Base-by-base conservation (phyloP, 2,329 filamentous ascomycete genomes). In the Colletotrichum sublineola region DNA sequence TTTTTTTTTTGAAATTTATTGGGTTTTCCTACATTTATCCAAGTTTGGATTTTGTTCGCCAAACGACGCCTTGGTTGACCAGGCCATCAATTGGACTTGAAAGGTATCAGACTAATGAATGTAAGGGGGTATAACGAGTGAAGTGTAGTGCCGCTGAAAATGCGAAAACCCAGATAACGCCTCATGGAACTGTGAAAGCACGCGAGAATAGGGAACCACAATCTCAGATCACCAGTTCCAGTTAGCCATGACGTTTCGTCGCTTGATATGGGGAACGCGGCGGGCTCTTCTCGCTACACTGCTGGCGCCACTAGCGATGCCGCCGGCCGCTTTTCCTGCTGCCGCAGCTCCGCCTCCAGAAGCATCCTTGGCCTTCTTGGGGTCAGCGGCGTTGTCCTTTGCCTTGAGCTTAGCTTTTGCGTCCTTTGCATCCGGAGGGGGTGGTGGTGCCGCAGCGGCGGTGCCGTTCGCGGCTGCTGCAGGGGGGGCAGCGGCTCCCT, bases 361-460 rank as follows among this genome's bases (percentile, higher is more conserved):
- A 12, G 61, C 62, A 9, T 69, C 67, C 42, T 71, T 67, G 20
- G 63, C 68, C 20, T 71, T 67, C 68, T 71, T 71, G 3, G 31
- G 40, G 5, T 67, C 63, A 31, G 57, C 67, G 9, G 14, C 52
- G 42, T 53, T 69, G 33, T 65, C 67, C 50, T 33, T 52, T 2
- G 42, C 42, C 2, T 52, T 11, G 38, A 40, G 9, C 9, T 42
- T 62, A 2, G 14, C n/a, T 33, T 65, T 69, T 3, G 62, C 62
- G 5, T 46, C 61, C n/a, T 55, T 67, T 15, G 44, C 65, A 29
- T 67, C 46, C 15, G 42, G 40, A 5, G 42, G 42, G 9, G 44
- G 44, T 46, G 44, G 44, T 2, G 57, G 38, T 55, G 55, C 44
- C 8, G 20, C 65, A 4, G 48, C 29, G 8, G 36, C 64, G 6